These are phyloP conservation scores for Monosporascus sp. DNA, from an alignment of 2,329 filamentous ascomycete species.

Conservation along the genomic window DNA sequence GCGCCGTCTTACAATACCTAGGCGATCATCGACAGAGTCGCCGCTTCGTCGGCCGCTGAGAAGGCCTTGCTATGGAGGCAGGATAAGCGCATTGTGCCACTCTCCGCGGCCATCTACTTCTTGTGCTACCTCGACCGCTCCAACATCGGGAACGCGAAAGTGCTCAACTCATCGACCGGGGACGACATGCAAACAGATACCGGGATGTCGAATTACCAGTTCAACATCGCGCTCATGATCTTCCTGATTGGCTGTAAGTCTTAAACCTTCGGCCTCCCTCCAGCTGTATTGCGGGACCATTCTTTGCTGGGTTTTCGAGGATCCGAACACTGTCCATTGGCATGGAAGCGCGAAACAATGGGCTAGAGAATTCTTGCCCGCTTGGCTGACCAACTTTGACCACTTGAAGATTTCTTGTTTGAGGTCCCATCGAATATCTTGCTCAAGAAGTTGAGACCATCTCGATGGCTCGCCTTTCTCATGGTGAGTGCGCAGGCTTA, in stretches of 20 bases:
- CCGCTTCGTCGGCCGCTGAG: constrained; percentile 12
- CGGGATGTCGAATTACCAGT: constrained; percentile 25
- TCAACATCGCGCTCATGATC: constrained; percentile 32
- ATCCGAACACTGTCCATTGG: no score
- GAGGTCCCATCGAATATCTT: constrained; percentile 63
- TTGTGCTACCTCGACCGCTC: constrained; percentile 53
- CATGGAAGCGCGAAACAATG: no score
- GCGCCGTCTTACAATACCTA: constrained; percentile 2
- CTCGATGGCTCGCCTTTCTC: constrained; percentile 60
- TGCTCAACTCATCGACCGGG: constrained; percentile 30
- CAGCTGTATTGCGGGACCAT: no score
- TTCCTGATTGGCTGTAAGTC: constrained; percentile 24
- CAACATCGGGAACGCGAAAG: constrained; percentile 43
- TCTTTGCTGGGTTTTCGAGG: no score
- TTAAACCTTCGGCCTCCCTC: no score
- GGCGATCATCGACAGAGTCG: constrained; percentile 1
- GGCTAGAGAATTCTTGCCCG: no score
- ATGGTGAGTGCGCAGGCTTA: constrained; percentile 29
- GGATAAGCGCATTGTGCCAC: constrained; percentile 47
- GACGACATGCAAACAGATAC: constrained; percentile 32
- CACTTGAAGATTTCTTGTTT: constrained; percentile 35
- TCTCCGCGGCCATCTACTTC: constrained; percentile 49
- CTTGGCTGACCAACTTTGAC: background rate
- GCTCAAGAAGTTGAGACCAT: constrained; percentile 59
- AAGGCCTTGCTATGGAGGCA: constrained; percentile 33